These are phyloP conservation scores for Aegilops umbellulata DNA, from an alignment of 176 grass and related monocot species.

Conservation along the genomic window DNA sequence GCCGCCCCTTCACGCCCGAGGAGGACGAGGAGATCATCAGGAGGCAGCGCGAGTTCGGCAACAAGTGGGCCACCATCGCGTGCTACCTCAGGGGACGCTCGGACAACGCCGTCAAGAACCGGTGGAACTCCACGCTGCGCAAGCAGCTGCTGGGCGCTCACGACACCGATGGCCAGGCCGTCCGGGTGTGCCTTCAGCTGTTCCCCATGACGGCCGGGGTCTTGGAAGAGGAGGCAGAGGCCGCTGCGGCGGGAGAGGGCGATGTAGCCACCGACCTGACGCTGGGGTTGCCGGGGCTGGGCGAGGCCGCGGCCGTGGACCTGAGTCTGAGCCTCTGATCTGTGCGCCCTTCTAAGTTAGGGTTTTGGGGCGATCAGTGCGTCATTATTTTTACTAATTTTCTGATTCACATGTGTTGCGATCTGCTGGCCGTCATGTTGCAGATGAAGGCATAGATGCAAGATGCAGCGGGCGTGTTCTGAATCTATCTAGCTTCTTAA, in stretches of 20 bases:
- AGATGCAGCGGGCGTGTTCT: too few species aligned
- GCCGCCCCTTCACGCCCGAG: slow-evolving; percentile 48
- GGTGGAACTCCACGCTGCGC: slow-evolving; percentile 69
- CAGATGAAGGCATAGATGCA: too few species aligned
- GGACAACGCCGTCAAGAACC: slow-evolving; percentile 82
- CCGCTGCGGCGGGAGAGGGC: not conserved
- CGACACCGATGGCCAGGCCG: not conserved
- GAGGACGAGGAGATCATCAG: slow-evolving; percentile 60
- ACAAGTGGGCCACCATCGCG: slow-evolving; percentile 88
- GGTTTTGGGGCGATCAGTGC: too few species aligned
- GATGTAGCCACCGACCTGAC: slow-evolving; percentile 27
- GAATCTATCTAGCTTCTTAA: too few species aligned
- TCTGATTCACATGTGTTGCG: too few species aligned
- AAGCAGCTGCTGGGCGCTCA: slow-evolving; percentile 12
- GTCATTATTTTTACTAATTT: too few species aligned
- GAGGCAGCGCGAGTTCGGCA: slow-evolving; percentile 53
- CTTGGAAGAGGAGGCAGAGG: not conserved
- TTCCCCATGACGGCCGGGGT: not conserved
- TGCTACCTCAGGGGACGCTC: slow-evolving; percentile 53
- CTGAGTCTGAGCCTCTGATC: not conserved
- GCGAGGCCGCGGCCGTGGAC: not conserved
- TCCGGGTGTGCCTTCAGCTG: slow-evolving; percentile 13
- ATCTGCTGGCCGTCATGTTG: too few species aligned
- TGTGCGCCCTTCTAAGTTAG: not conserved
- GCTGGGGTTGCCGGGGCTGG: slow-evolving; percentile 28